These are phyloP conservation scores for Fusarium miscanthi DNA, from an alignment of 2,329 filamentous ascomycete genomes.

Conservation along the genomic window DNA sequence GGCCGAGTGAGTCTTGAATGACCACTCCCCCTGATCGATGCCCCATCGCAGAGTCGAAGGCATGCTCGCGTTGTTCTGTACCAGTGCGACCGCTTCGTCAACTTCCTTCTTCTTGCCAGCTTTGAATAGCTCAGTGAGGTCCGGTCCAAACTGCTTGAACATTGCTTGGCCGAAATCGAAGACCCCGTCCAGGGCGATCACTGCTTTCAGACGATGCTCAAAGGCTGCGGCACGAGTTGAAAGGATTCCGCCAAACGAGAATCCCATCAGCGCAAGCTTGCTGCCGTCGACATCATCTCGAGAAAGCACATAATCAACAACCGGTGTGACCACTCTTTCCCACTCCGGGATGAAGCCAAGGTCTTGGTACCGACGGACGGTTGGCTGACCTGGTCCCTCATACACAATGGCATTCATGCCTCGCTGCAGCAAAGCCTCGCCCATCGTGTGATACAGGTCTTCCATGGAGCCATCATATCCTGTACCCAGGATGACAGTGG, in stretches of 20 bases:
- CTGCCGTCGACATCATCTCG: slow-evolving; percentile 46
- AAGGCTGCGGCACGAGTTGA: slow-evolving; percentile 56
- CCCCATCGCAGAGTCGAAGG: slow-evolving; percentile 6
- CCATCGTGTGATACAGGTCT: slow-evolving; percentile 54
- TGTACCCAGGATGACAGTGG: slow-evolving; percentile 55
- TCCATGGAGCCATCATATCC: slow-evolving; percentile 59
- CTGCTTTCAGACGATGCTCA: slow-evolving; percentile 55
- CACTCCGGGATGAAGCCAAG: slow-evolving; percentile 58
- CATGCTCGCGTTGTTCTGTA: background rate
- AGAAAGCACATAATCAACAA: slow-evolving; percentile 52
- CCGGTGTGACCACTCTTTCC: slow-evolving; percentile 54
- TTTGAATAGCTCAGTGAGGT: background rate
- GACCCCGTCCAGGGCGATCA: slow-evolving; percentile 19
- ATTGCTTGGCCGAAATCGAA: slow-evolving; percentile 4
- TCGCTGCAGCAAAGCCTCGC: slow-evolving; percentile 50
- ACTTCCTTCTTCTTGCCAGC: background rate
- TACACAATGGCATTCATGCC: slow-evolving; percentile 59
- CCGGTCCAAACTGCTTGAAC: background rate
- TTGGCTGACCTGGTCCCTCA: slow-evolving; percentile 59
- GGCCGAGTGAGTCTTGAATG: slow-evolving; percentile 14
- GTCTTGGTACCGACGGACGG: slow-evolving; percentile 53
- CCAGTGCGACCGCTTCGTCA: background rate
- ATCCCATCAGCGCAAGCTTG: slow-evolving; percentile 53
- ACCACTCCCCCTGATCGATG: slow-evolving; percentile 13
- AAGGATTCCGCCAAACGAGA: slow-evolving; percentile 56